Conservation (phyloP, 768 basidiomycete genomes). For the Tricholoma bakamatsutake region DNA sequence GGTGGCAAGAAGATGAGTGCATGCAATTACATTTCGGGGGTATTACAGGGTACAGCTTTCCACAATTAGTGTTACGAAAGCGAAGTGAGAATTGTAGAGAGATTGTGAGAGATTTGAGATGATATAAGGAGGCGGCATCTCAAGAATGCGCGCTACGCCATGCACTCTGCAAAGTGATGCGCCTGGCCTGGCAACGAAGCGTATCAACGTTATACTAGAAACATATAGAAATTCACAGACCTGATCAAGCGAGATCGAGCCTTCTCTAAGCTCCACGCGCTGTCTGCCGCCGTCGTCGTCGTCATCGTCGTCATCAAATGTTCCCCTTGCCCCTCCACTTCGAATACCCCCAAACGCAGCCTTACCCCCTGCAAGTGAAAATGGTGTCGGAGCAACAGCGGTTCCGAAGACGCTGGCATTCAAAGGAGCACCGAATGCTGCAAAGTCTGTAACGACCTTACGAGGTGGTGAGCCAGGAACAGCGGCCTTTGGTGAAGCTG, state of each 20-base stretch:
- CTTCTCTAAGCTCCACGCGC: constrained; percentile 72
- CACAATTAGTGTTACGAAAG: constrained; percentile 11
- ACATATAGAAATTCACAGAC: constrained; percentile 33
- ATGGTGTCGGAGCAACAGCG: constrained; percentile 74
- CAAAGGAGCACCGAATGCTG: constrained; percentile 73
- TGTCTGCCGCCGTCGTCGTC: constrained; percentile 68
- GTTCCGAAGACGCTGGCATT: constrained; percentile 79
- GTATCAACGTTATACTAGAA: constrained; percentile 6
- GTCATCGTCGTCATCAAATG: constrained; percentile 60
- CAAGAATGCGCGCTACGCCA: constrained; percentile 69
- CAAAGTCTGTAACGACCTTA: constrained; percentile 86
- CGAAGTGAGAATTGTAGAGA: constrained; percentile 1
- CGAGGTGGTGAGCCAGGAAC: constrained; percentile 67
- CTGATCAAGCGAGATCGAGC: constrained; percentile 90
- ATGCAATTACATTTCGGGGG: constrained; percentile 3
- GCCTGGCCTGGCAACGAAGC: constrained; percentile 49
- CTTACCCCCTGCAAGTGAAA: constrained; percentile 72
- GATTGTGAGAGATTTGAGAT: neutral
- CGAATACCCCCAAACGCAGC: constrained; percentile 83
- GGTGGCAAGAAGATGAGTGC: neutral
- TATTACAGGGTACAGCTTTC: constrained; percentile 5
- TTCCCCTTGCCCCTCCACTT: constrained; percentile 25
- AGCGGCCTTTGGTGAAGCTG: constrained; percentile 34
- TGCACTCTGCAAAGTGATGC: constrained; percentile 86
- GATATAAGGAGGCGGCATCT: constrained; percentile 16